Evolutionary conservation across 2,329 filamentous ascomycete species (phyloP).

Genomic region (Aspergillus neotritici): DNA sequence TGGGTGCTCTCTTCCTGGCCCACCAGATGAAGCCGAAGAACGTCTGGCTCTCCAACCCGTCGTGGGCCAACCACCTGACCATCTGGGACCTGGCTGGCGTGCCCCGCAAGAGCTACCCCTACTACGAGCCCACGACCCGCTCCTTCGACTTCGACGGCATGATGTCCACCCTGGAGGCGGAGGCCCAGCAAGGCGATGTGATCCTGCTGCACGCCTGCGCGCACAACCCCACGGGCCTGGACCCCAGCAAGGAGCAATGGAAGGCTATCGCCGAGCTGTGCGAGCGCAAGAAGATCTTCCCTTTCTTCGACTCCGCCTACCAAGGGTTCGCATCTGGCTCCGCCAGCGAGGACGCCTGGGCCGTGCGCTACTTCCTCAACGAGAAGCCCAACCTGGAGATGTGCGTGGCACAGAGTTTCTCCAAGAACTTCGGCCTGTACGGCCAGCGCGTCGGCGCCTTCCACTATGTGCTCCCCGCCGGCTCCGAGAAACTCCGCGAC

Average conservation of each 20-base stretch:
- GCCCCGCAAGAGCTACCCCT: constrained; percentile 75
- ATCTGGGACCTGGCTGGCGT: constrained; percentile 77
- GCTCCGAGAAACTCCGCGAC: constrained; percentile 23
- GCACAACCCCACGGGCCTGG: constrained; percentile 95
- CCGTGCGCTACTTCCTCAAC: constrained; percentile 84
- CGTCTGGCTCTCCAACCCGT: constrained; percentile 88
- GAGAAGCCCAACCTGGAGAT: constrained; percentile 65
- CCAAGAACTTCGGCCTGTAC: constrained; percentile 73
- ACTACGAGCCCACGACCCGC: constrained; percentile 65
- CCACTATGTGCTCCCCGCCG: constrained; percentile 52
- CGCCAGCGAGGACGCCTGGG: constrained; percentile 75
- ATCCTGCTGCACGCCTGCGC: constrained; percentile 91
- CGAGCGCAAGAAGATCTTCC: constrained; percentile 76
- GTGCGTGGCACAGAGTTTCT: constrained; percentile 55
- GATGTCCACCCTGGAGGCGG: constrained; percentile 81
- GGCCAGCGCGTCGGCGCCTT: constrained; percentile 93
- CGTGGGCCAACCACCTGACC: constrained; percentile 96
- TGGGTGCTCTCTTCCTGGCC: constrained; percentile 84
- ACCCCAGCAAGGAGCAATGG: constrained; percentile 91
- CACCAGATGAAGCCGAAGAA: constrained; percentile 71
- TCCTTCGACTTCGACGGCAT: constrained; percentile 47
- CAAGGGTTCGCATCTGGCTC: constrained; percentile 95
- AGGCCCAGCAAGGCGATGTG: constrained; percentile 72
- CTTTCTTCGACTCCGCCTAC: constrained; percentile 97
- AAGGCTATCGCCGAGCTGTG: constrained; percentile 75